Evolutionary conservation across 139 green algal species (phyloP).

Genomic region (Pleodorina starrii): DNA sequence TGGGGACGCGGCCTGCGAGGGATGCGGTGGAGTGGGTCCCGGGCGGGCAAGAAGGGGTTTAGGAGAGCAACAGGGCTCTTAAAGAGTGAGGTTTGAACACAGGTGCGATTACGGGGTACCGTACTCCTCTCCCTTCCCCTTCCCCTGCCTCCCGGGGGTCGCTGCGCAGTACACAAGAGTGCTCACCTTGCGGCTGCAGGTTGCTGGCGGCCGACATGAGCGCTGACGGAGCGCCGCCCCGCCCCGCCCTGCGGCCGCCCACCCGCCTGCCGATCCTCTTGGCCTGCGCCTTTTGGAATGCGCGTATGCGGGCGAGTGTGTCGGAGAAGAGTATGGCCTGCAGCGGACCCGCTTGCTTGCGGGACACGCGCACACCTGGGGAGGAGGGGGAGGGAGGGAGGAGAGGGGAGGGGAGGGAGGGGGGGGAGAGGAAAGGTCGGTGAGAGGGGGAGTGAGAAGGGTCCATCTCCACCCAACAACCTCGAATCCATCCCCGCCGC

Average conservation of each 20-base stretch:
- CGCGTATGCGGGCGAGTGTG: slow-evolving; percentile 23
- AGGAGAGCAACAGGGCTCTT: not conserved
- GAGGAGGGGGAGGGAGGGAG: not conserved
- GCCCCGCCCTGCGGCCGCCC: too few species aligned
- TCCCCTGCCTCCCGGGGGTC: too few species aligned
- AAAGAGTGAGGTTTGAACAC: too few species aligned
- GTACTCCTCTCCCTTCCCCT: too few species aligned
- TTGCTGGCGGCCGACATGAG: not conserved
- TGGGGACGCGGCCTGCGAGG: not conserved
- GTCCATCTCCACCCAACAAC: too few species aligned
- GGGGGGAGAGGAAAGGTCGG: not conserved
- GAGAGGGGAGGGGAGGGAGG: not conserved
- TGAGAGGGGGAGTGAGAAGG: not conserved
- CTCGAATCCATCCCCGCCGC: too few species aligned
- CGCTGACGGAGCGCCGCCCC: too few species aligned
- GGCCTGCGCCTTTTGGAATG: slow-evolving; percentile 40
- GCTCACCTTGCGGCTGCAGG: not conserved
- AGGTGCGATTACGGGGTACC: too few species aligned
- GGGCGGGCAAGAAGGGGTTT: not conserved
- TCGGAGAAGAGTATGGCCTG: slow-evolving; percentile 54
- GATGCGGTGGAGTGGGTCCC: not conserved
- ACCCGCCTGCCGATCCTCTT: not conserved
- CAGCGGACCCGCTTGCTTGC: slow-evolving; percentile 33
- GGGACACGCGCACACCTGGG: slow-evolving; percentile 41
- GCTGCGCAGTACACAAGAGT: too few species aligned